Base-by-base conservation (phyloP, 805 yeast genomes). In the Naumovozyma castellii region DNA sequence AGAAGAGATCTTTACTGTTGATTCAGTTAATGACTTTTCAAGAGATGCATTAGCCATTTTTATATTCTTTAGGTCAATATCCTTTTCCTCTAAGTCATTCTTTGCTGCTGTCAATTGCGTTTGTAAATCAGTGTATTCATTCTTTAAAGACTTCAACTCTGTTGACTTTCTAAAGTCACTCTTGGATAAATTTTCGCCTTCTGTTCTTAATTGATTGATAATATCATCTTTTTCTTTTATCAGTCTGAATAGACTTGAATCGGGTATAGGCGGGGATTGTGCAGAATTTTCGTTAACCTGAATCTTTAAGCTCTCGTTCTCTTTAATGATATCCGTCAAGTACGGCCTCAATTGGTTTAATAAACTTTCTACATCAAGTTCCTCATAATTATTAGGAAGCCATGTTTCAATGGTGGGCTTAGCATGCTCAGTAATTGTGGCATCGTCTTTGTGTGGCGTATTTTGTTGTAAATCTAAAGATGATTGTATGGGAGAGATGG, bases 101-200 rank as follows among this genome's bases (percentile, higher is more conserved):
- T 59, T 49, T 13, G 47, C 34, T 12, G 46, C 35, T 17, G 48
- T 51, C 9, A 53, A 49, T 20, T 19, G 18, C 8, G 35, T 30
- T 15, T 35, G 35, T 16, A 39, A 16, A 2, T 36, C 29, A 5
- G 31, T 33, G 18, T 45, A 30, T 16, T 47, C 46, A 2, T 36
- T 38, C 46, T 37, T 34, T 41, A 87, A 59, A 46, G 71, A 69
- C 45, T 83, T 83, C 37, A 88, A 75, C 0, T 78, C 67, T 32
- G 77, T 84, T 48, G 74, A 77, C 38, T 78, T 69, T 47, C 73
- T 75, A 19, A 85, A 68, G 50, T 90, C 97, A 44, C 75, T 78
- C 43, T 71, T 70, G 0, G 92, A 76, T 30, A 86, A 61, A 18
- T 72, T 75, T 45, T 81, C 79, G 3, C 95, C 95, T 59, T 87